Conservation (phyloP, 1,284 basidiomycete species). For the Rhodotorula mucilaginosa region DNA sequence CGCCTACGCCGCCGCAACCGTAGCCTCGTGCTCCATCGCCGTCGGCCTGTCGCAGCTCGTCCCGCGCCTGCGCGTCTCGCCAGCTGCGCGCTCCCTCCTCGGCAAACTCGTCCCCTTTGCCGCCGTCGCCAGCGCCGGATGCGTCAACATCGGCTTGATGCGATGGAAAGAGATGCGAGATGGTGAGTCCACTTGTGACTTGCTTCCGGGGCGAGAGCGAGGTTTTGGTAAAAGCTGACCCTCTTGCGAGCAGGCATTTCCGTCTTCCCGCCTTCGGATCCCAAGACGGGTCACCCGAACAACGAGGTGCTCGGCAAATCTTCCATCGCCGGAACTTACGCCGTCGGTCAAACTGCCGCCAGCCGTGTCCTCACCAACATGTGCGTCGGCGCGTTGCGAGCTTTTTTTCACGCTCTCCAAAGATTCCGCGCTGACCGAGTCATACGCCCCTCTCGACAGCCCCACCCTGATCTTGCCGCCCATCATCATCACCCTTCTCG, state of each 20-base stretch:
- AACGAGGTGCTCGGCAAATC: constrained; percentile 52
- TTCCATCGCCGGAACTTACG: constrained; percentile 53
- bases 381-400: constrained; percentile 39
- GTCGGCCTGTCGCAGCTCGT: constrained; percentile 55
- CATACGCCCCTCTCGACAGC: constrained; percentile 37
- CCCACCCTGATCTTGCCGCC: constrained; percentile 58
- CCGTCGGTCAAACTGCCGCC: constrained; percentile 56
- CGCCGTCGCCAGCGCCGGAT: constrained; percentile 54
- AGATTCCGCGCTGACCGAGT: neutral
- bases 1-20: constrained; percentile 56
- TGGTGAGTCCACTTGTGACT: constrained; percentile 7
- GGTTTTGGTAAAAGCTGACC: too few species aligned
- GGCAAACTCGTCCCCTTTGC: constrained; percentile 56
- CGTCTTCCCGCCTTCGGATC: constrained; percentile 48
- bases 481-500: constrained; percentile 53
- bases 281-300: constrained; percentile 35
- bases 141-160: constrained; percentile 57
- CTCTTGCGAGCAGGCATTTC: constrained; percentile 48
- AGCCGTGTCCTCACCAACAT: constrained; percentile 56
- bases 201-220: too few species aligned
- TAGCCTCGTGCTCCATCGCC: constrained; percentile 55
- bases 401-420: neutral
- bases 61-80: constrained; percentile 48
- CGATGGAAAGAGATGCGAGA: constrained; percentile 59
- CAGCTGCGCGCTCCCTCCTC: constrained; percentile 49